Base-by-base conservation (phyloP, 192 early-diverging fungal genomes). In the Paraglomus occultum region DNA sequence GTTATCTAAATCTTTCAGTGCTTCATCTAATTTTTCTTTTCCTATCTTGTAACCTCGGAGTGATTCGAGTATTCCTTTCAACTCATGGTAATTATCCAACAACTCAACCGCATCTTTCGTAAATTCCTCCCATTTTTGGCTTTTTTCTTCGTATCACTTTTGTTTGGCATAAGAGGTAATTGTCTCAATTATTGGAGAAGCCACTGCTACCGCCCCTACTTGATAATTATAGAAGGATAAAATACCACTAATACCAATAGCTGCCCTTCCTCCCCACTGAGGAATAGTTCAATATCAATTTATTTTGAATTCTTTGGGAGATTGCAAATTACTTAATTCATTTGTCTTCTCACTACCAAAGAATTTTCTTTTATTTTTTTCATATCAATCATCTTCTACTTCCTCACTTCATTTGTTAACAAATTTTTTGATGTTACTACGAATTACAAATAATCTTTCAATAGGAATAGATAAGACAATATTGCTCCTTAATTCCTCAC, bases 61-160 rank as follows among this genome's bases (percentile, higher is more conserved):
- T 31, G 31, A 31, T 62, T 44, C 12, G 18, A 62, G n/a, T 14
- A 62, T 62, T 43, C 38, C 60, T 62, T 18, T 11, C 22, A 62
- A 46, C 14, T 62, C 60, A 62, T 62, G 60, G 47, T 62, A 62
- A 62, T 62, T 62, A 44, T 62, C 42, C 1, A 62, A 44, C 5
- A 62, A 8, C 6, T 43, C 18, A n/a, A 46, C 42, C 1, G 60
- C 14, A 62, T 62, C 60, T 11, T 14, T 45, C 14, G 47, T 14
- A 62, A 62, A 62, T 62, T 40, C 60, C 12, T 44, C 40, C 17
- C 60, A 62, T 22, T 45, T 44, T 17, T 40, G 15, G 14, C 47
- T 0, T 20, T 44, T 62, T n/a, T 18, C 42, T 15, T 62, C 60
- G 47, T 14, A 62, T 22, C n/a, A 10, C 18, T 57, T 15, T 22